Conservation (phyloP, 768 basidiomycete genomes). For the Russula sp. region DNA sequence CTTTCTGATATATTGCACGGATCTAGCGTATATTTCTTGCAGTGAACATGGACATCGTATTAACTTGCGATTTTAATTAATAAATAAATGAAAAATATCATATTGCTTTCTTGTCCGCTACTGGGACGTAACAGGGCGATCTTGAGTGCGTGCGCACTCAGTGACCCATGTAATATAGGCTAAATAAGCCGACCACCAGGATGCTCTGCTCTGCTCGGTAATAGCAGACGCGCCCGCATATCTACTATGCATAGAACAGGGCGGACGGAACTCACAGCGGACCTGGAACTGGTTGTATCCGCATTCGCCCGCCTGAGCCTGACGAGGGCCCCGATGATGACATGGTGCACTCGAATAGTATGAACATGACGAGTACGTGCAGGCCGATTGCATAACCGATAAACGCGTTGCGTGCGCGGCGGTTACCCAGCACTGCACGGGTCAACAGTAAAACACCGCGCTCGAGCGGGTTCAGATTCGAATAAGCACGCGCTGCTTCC, state of each 20-base stretch:
- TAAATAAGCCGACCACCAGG: neutral
- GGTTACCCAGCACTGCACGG: conserved; percentile 78
- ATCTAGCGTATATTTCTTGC: neutral
- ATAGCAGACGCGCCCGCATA: neutral
- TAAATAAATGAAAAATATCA: conserved; percentile 9
- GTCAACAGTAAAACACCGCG: conserved; percentile 81
- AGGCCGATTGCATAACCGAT: conserved; percentile 77
- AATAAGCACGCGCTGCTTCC: conserved; percentile 94
- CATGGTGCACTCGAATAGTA: conserved; percentile 63
- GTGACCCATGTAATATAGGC: neutral
- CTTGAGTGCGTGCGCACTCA: neutral
- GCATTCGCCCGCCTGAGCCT: conserved; percentile 26
- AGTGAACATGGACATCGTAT: neutral
- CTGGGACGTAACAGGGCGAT: neutral
- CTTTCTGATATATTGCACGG: neutral
- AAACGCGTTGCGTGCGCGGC: conserved; percentile 83
- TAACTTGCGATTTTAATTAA: too few relatives aligned
- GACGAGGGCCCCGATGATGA: conserved; percentile 28
- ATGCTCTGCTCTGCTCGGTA: neutral
- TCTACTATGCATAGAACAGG: neutral
- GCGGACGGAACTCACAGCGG: conserved; percentile 21
- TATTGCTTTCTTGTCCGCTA: neutral
- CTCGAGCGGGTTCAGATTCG: conserved; percentile 87
- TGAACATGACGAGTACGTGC: conserved; percentile 77
- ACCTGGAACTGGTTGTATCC: conserved; percentile 46